phyloP scores from a whole-genome alignment of 192 early-diverging fungal species.

The Backusella tuberculispora region DNA sequence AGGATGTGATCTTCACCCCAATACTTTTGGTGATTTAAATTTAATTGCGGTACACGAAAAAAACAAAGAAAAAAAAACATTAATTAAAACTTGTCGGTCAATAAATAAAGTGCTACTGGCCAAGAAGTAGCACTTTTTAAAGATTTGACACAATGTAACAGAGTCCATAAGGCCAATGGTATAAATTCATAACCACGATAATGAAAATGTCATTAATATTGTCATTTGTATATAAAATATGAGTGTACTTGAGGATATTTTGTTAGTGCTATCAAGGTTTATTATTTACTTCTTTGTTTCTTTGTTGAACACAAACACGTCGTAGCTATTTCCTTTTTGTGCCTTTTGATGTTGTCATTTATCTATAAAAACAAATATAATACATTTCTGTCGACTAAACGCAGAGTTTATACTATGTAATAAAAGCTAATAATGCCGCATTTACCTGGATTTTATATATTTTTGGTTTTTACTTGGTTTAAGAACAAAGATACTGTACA shows the following conservation, averaged over 20 bases:
- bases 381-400: background rate
- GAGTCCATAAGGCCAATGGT: background rate
- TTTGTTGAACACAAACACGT: background rate
- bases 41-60: background rate
- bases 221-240: no score
- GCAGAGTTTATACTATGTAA: background rate
- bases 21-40: background rate
- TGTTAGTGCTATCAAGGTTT: background rate
- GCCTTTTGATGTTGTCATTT: background rate
- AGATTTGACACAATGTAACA: background rate
- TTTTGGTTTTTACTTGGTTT: no score
- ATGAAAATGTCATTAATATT: background rate
- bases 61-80: background rate
- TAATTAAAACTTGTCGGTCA: background rate
- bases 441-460: no score
- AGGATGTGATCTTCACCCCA: background rate
- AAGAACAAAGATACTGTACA: no score
- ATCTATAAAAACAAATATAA: background rate
- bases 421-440: no score
- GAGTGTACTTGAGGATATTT: no score
- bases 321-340: background rate
- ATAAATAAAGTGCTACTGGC: background rate
- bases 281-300: background rate
- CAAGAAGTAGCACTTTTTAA: conserved; percentile 4
- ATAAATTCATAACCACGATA: background rate